Evolutionary conservation across 441 rosid genomes (phyloP).

Genomic region (Erodium texanum): DNA sequence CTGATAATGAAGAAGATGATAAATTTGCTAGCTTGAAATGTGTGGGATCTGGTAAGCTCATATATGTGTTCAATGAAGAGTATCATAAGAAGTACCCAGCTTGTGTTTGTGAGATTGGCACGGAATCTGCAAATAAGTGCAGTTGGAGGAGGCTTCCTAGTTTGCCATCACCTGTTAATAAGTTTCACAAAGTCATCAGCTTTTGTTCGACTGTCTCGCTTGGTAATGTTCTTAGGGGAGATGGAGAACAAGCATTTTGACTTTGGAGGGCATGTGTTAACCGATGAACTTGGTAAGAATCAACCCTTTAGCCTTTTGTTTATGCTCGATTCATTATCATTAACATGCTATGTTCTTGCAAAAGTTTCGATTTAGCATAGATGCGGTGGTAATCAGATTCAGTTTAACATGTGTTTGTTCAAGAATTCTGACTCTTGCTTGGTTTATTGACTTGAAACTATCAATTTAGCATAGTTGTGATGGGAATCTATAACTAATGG

Average conservation of each 20-base stretch:
- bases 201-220: slow-evolving; percentile 56
- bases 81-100: slow-evolving; percentile 72
- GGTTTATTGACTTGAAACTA: no score
- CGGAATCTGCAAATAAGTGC: slow-evolving; percentile 29
- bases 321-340: not conserved
- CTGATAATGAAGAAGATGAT: slow-evolving; percentile 55
- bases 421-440: not conserved
- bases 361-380: not conserved
- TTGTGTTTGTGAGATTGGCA: slow-evolving; percentile 55
- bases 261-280: not conserved
- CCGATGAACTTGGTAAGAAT: not conserved
- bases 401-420: not conserved
- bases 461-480: no score
- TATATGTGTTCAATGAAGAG: slow-evolving; percentile 72
- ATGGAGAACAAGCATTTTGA: slow-evolving; percentile 10
- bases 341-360: not conserved
- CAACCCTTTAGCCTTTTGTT: not conserved
- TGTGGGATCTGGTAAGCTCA: slow-evolving; percentile 55
- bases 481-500: no score
- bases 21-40: slow-evolving; percentile 72
- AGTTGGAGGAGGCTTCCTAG: slow-evolving; percentile 66
- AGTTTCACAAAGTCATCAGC: slow-evolving; percentile 68
- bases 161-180: slow-evolving; percentile 63
- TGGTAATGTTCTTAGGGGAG: slow-evolving; percentile 27
- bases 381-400: not conserved